A percentile compares a stretch with the other conserved stretches of the same genome.
Conservation (phyloP, 2,329 filamentous ascomycete species). For the Aspergillus sp. region DNA sequence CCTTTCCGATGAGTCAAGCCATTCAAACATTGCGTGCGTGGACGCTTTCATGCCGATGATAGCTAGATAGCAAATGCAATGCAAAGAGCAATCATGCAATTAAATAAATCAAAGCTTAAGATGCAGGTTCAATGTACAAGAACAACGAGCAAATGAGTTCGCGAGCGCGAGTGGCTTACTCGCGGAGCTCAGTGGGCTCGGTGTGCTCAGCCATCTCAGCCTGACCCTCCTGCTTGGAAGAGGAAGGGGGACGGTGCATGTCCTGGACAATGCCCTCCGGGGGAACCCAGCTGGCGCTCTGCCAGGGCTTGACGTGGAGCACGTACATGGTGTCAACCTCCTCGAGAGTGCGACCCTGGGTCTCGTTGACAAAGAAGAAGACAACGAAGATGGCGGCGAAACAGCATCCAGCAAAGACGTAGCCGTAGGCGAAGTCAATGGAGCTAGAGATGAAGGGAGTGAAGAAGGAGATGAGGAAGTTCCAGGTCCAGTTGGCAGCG, state of each 20-base stretch:
- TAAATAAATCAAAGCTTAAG: conserved; percentile 6
- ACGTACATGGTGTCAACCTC: conserved; percentile 81
- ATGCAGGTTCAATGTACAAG: conserved; percentile 4
- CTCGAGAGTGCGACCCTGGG: conserved; percentile 71
- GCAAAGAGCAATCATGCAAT: not conserved
- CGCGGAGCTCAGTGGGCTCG: conserved; percentile 23
- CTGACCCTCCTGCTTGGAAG: conserved; percentile 11
- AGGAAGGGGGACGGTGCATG: conserved; percentile 23
- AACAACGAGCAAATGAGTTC: not conserved
- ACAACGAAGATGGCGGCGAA: conserved; percentile 65
- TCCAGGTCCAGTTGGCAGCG: conserved; percentile 76
- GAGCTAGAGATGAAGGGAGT: conserved; percentile 73
- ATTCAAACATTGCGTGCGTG: conserved; percentile 4
- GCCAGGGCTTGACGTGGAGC: conserved; percentile 63
- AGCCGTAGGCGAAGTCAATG: conserved; percentile 75
- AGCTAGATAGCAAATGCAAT: conserved; percentile 1
- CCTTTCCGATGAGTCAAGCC: not conserved
- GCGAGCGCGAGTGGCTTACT: conserved; percentile 14
- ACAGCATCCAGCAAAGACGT: conserved; percentile 75
- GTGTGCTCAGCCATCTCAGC: conserved; percentile 20
- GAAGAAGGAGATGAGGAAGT: conserved; percentile 76
- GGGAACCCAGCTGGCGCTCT: conserved; percentile 56
- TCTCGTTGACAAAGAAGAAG: conserved; percentile 77
- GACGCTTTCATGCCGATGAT: not conserved
- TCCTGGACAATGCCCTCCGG: conserved; percentile 35